Evolutionary conservation across 1,284 basidiomycete genomes (phyloP), one percentile per base, ranked within the genome.

Genomic region (Cutaneotrichosporon sp.): DNA sequence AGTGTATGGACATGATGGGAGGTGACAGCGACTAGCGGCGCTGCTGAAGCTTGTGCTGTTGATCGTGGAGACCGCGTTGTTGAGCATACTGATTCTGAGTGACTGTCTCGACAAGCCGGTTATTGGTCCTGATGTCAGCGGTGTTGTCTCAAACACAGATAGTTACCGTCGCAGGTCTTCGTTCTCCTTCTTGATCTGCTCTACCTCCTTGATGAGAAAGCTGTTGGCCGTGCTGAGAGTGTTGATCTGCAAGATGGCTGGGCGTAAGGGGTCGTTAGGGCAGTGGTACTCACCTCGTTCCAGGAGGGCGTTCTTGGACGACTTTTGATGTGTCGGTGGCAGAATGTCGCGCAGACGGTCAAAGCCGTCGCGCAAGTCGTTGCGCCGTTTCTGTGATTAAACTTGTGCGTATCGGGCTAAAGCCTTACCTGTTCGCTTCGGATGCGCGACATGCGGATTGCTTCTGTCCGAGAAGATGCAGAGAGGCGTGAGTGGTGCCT

Each of bases 311-410:
- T 88, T 85, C 77, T 92, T 91, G 81, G 85, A 88, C 15, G 84
- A 84, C 79, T 90, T 87, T 80, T 90, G 88, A 78, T 87, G 88
- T 45, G 85, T 86, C 51, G 83, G 78, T 21, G 89, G 89, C 58
- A 92, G 83, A 49, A 84, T 84, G 62, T 87, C 85, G 80, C 88
- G 88, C 74, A 92, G 83, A 53, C 85, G 80, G 66, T 84, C 81
- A 76, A 91, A 92, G 54, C 88, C 88, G 56, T 90, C 87, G 52
- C 87, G 79, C 65, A 91, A 84, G 76, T 90, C 88, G 65, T 91
- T 87, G 45, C 88, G 83, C 65, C 88, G 81, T 63, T 87, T 80
- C 79, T 92, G 87, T 77, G 87, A 85, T 20, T 45, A 15, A 45
- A 45, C 18, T 10, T 18, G 22, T 43, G 8, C 9, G 14, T 21